Base-by-base conservation (phyloP, 1,139 yeast genomes). In the Nakaseomyces sp. region DNA sequence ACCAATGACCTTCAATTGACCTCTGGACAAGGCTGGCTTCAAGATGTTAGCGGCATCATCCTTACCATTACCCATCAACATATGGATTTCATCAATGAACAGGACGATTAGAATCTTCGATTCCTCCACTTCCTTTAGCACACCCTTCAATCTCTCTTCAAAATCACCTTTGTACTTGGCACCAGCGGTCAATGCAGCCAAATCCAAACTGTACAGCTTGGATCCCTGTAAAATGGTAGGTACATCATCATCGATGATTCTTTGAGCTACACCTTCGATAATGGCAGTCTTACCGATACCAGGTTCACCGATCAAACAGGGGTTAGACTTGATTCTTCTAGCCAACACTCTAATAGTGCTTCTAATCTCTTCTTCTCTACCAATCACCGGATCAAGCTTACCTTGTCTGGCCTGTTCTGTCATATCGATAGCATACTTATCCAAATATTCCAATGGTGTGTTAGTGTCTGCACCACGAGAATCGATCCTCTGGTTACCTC, bases 281-380 rank as follows among this genome's bases (percentile, higher is more conserved):
- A 91, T 89, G 17, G 95, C 85, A 31, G 98, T 93, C 69, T 91
- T 91, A 73, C 99, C 99, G 43, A 91, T 96, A 77, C 99, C 99
- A 28, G 98, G 96, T 60, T 91, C 97, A 73, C 99, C 99, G 58
- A 91, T 87, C 52, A 91, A 71, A 53, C 95, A 91, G 12, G 98
- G 95, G 61, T 93, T 93, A 3, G 96, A 88, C 68, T 91, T 91
- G 28, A 95, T 85, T 68, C 98, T 79, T 70, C 98, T 81, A 15
- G 98, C 91, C 50, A 91, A 72, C 4, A 93, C 95, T 50, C 97
- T 76, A 50, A 91, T 89, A 36, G 95, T 88, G 54, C 97, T 74
- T 67, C 98, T 77, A 53, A 93, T 91, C 67, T 91, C 98, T 64
- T 91, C 98, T 65, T 91, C 98, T 69, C 99, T 81, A 44, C 99